Base-by-base conservation (phyloP, 495 filamentous ascomycete genomes). In the Aspergillus nidulans region DNA sequence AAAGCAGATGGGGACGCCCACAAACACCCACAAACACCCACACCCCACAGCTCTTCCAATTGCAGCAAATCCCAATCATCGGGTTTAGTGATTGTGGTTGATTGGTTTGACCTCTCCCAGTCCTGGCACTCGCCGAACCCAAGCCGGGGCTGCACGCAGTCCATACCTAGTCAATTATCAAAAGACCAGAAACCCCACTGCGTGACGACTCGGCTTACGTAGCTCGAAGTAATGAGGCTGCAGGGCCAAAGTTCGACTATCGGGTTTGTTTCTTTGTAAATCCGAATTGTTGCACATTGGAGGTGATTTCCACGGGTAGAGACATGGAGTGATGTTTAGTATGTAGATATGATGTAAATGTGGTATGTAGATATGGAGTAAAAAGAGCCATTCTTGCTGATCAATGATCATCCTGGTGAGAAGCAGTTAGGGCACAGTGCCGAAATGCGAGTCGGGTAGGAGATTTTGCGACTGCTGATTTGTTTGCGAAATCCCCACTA, bases 201-300 rank as follows among this genome's bases (percentile, higher is more conserved):
- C 51, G 52, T 63, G 61, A 58, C 61, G 61, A 60, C 54, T 63
- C 49, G 48, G 61, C 57, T 63, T 59, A 63, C 57, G 61, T 55
- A 58, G 57, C 52, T 52, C 20, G 34, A 49, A 26, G 44, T 52
- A 38, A 51, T 26, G 42, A 52, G 57, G 55, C 55, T 49, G 53
- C 36, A 34, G 26, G n/a, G n/a, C 43, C 18, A 30, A 25, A n/a
- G 3, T 36, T 34, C 30, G 12, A 4, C 6, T 39, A 12, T 39
- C 36, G 36, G 13, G 19, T 10, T 39, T 39, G 13, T 8, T 39
- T 38, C 30, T 24, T 39, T 25, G 32, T 36, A 24, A 38, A 25
- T 30, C 16, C 30, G 30, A 34, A 12, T 2, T 6, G 10, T 12
- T 34, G 30, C 15, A 34, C 8, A 12, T 9, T 34, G 30, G 9